phyloP scores from a whole-genome alignment of 2,329 filamentous ascomycete genomes.

The Colletotrichum musae region DNA sequence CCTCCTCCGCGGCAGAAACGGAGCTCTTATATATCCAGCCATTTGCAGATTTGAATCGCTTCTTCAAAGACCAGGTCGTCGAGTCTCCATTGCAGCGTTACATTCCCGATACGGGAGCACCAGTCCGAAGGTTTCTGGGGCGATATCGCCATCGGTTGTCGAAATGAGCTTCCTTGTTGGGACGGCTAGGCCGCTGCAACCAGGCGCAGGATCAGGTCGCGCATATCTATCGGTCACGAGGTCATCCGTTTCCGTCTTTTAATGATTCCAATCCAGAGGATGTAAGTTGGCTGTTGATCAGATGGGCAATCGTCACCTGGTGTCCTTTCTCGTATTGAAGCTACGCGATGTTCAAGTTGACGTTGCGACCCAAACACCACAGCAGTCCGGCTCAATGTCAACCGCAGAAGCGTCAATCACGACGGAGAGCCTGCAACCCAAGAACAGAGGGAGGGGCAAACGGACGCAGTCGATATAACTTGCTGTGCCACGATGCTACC shows the following conservation, averaged over 20 bases:
- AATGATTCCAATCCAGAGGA: background rate
- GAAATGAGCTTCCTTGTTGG: constrained; percentile 37
- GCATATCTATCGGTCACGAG: background rate
- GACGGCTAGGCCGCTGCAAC: constrained; percentile 7
- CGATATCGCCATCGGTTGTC: constrained; percentile 31
- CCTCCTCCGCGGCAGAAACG: background rate
- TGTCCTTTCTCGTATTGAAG: background rate
- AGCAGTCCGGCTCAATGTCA: too few relatives aligned
- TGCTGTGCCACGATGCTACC: constrained; percentile 13
- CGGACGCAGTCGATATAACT: background rate
- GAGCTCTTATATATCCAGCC: constrained; percentile 1
- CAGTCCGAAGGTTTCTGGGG: constrained; percentile 8
- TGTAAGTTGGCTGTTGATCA: background rate
- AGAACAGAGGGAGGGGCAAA: constrained; percentile 11
- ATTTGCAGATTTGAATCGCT: too few relatives aligned
- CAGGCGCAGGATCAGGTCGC: constrained; percentile 4
- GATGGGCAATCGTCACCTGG: background rate
- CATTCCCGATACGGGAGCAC: constrained; percentile 34
- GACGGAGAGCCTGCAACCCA: background rate
- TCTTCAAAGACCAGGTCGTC: background rate
- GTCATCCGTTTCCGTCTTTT: background rate
- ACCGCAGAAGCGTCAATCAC: background rate
- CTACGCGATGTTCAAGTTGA: background rate
- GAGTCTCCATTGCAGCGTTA: constrained; percentile 13
- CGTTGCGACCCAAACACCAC: background rate